Base-by-base conservation (phyloP, 2,329 filamentous ascomycete genomes). In the Trichophyton mentagrophytes region DNA sequence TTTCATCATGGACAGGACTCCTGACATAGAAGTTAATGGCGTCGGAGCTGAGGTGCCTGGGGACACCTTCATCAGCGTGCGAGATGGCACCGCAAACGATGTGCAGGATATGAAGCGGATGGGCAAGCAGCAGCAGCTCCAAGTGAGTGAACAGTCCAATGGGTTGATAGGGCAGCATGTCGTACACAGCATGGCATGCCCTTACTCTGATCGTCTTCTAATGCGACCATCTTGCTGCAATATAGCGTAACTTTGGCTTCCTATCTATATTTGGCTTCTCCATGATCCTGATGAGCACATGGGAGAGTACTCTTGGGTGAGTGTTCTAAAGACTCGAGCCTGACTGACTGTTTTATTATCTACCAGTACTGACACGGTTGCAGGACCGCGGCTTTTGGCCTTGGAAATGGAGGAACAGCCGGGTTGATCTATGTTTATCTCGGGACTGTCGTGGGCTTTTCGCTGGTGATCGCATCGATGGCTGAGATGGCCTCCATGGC, bases 401-500 rank as follows among this genome's bases (percentile, higher is more conserved):
- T 74, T 62, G 70, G 67, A 22, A 69, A 75, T 63, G 73, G 73
- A 44, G 73, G 73, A 6, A 70, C 71, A 15, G 72, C 70, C 17
- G 70, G 71, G n/a, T 62, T 74, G 53, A 71, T 74, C 51, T 75
- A 71, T 69, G 71, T 71, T 0, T 74, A 71, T 57, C 60, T 74
- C 20, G 67, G 70, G 46, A 68, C 71, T 47, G 65, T 66, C 4
- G 55, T 66, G 0, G 73, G 72, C 0, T 71, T 73, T 25, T 58
- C 64, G 11, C 67, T 73, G 5, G 70, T 74, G 13, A 72, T 74
- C 62, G 69, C 69, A 36, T 74, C 70, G 58, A 68, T 76, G 59
- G 71, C 73, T 20, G 74, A 76, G 62, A 73, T 76, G 68, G 73
- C 73, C 36, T 77, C 75, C 3, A 77, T 76, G 73, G 73, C 73